Evolutionary conservation across 116 monocot species (phyloP).

Genomic region (Iris pallida): DNA sequence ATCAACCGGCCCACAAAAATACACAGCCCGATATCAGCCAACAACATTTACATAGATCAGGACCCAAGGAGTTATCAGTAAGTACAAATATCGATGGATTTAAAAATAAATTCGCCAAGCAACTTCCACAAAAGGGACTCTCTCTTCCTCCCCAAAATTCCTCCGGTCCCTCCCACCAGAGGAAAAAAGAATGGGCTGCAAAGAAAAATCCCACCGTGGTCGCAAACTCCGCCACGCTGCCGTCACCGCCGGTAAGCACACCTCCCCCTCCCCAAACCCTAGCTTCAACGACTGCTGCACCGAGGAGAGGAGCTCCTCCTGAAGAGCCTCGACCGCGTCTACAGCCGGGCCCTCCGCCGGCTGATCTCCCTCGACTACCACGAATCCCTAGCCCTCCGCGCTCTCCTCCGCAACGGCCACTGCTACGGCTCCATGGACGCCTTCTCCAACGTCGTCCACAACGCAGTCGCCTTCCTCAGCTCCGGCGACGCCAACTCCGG

Average conservation of each 20-base stretch:
- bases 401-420: constrained; percentile 64
- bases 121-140: too few relatives aligned
- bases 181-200: too few relatives aligned
- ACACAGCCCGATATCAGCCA: too few relatives aligned
- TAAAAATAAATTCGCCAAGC: too few relatives aligned
- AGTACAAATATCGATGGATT: too few relatives aligned
- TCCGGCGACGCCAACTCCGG: constrained; percentile 8
- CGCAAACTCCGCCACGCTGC: too few relatives aligned
- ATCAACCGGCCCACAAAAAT: too few relatives aligned
- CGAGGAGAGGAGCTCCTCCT: constrained; percentile 71
- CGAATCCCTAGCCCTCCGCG: constrained; percentile 44
- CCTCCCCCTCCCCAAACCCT: background rate
- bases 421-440: constrained; percentile 75
- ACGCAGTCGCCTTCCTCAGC: constrained; percentile 50
- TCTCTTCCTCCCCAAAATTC: too few relatives aligned
- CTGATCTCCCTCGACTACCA: constrained; percentile 54
- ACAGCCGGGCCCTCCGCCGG: constrained; percentile 55
- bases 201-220: too few relatives aligned
- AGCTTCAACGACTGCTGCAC: constrained; percentile 40
- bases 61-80: too few relatives aligned
- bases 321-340: constrained; percentile 55
- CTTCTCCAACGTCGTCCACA: constrained; percentile 67
- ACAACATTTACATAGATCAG: too few relatives aligned
- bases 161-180: too few relatives aligned
- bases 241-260: background rate